Base-by-base conservation (phyloP, 148 eudicot genomes). In the Camellia japonica region DNA sequence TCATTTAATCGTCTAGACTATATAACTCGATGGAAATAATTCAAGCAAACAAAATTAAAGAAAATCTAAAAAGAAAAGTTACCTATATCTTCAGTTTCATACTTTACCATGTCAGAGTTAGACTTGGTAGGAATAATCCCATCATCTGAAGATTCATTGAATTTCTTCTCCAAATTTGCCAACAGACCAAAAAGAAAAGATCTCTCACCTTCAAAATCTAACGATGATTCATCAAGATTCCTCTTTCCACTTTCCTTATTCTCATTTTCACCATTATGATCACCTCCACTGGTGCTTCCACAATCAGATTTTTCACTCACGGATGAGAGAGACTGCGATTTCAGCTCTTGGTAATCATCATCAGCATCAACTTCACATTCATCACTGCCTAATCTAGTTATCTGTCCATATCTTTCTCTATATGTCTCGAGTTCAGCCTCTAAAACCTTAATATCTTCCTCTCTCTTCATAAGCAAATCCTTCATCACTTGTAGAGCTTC, bases 381-480 rank as follows among this genome's bases (percentile, higher is more conserved):
- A 71, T 76, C 86, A 20, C 80, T 81, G 52, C 83, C 74, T 23
- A 75, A 68, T 51, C 76, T 80, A 79, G 79, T 84, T 46, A 87
- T 54, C 0, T 49, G 41, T 20, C 98, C 98, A 79, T 87, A 90
- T 80, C 83, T 92, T 44, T 87, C 91, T 75, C 91, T 88, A 64
- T 92, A 91, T 10, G 76, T 54, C 14, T 94, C 98, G 0, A 97
- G 83, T 65, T 97, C 99, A 1, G 83, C 77, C 78, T 94, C 98
- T 42, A 94, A 74, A 14, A 80, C 90, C 84, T 83, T 90, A 15
- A 88, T 79, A 20, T 94, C 98, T 63, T 92, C 95, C 80, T 91
- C 98, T 71, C 89, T 85, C 74, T 88, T 91, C 0, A 52, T 73
- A 2, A 93, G 84, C 80, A 91, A 69, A n/a, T 91, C 97, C 83